Conservation (phyloP, 176 grass and related monocot genomes). For the Juncus effusus region DNA sequence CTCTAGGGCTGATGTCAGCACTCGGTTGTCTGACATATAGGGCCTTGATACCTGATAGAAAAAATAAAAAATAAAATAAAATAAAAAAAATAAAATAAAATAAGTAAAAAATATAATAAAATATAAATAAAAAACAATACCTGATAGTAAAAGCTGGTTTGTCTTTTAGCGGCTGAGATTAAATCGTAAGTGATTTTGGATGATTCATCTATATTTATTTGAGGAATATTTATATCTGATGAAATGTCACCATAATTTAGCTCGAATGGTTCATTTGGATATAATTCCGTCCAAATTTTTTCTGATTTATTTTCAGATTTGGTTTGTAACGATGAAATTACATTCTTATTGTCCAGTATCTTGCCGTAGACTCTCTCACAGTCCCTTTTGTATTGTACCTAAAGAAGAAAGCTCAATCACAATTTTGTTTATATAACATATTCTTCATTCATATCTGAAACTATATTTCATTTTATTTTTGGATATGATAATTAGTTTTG, state of each 20-base stretch:
- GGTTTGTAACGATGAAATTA: constrained; percentile 44
- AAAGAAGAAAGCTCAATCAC: constrained; percentile 3
- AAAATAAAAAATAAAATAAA: neutral
- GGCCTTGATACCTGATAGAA: constrained; percentile 53
- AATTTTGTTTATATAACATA: too few species aligned
- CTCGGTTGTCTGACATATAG: constrained; percentile 44
- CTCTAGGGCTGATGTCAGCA: constrained; percentile 64
- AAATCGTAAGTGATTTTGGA: constrained; percentile 72
- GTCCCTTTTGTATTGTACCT: constrained; percentile 78
- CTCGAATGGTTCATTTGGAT: constrained; percentile 72
- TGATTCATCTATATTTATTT: constrained; percentile 24
- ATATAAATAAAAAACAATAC: constrained; percentile 13
- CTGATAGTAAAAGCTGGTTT: constrained; percentile 75
- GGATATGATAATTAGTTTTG: neutral
- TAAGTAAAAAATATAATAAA: neutral
- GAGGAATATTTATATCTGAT: neutral
- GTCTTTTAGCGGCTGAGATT: constrained; percentile 66
- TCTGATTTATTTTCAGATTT: constrained; percentile 39
- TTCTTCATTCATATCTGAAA: too few species aligned
- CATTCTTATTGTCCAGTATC: constrained; percentile 47
- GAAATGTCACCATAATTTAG: constrained; percentile 21
- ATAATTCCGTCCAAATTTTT: constrained; percentile 56
- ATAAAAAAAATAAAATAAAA: neutral
- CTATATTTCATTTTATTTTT: neutral
- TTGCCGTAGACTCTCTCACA: constrained; percentile 68